Evolutionary conservation across 2,329 filamentous ascomycete genomes (phyloP).

Genomic region (Botrytis byssoidea): DNA sequence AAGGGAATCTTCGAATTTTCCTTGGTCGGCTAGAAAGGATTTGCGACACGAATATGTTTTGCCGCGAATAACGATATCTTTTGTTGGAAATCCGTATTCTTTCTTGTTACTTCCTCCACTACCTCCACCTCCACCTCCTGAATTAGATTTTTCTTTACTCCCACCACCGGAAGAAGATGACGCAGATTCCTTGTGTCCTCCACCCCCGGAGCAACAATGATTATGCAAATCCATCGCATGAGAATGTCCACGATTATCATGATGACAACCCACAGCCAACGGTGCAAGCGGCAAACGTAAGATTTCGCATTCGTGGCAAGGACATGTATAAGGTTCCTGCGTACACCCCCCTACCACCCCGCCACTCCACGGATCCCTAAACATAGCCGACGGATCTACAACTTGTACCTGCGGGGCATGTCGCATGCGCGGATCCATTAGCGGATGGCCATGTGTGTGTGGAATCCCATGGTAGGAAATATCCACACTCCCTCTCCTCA

Average conservation of each 20-base stretch:
- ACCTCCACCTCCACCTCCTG: background rate
- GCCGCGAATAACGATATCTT: constrained; percentile 33
- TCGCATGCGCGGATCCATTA: constrained; percentile 6
- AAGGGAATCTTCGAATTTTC: constrained; percentile 34
- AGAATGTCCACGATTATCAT: background rate
- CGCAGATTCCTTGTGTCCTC: background rate
- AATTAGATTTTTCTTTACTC: constrained; percentile 5
- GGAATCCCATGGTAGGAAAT: constrained; percentile 1
- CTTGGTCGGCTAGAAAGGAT: constrained; percentile 30
- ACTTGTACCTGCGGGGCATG: constrained; percentile 1
- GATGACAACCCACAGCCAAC: background rate
- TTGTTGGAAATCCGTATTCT: constrained; percentile 30
- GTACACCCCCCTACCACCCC: background rate
- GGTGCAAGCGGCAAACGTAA: background rate
- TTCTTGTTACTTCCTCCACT: constrained; percentile 1
- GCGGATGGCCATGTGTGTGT: background rate
- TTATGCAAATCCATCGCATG: constrained; percentile 13
- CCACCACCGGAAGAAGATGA: background rate
- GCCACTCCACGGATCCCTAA: background rate
- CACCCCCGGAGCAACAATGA: constrained; percentile 8
- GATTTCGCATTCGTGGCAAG: constrained; percentile 4
- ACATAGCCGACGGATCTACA: constrained; percentile 2
- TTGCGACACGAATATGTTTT: constrained; percentile 31
- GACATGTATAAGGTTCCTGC: constrained; percentile 4
- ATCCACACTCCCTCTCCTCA: background rate